Base-by-base conservation (phyloP, 2,329 filamentous ascomycete species). In the Alternaria triticimaculans region DNA sequence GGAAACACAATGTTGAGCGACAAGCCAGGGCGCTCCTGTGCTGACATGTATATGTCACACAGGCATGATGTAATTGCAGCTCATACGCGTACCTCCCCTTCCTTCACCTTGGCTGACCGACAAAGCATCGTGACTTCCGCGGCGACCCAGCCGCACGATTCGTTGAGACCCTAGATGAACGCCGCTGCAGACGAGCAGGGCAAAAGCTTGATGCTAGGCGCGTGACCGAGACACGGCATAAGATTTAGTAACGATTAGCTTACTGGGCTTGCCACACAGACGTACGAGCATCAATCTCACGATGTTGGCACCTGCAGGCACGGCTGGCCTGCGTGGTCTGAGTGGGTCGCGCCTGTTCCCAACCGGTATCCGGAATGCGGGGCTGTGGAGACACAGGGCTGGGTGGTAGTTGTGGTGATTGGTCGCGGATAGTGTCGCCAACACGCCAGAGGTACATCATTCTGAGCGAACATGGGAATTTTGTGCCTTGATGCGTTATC, bases 61-160 rank as follows among this genome's bases (percentile, higher is more conserved):
- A 46, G 45, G 37, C 49, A 60, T 67, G 65, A 68, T 60, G 60
- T 63, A 61, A 60, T 48, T 43, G 18, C 28, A 56, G 20, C 49
- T 60, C 28, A 56, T 57, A 44, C 58, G 55, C 48, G 28, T 57
- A 46, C 54, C 54, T 60, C 51, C 23, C 50, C 18, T 58, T 58
- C 54, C 41, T 44, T 21, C 50, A 44, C 15, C 63, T 58, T 65
- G 56, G 56, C 65, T 49, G 21, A 8, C 41, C n/a, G 49, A 45
- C 33, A 59, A 41, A 58, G 44, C 44, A 61, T 64, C 61, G 54
- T 66, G 55, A 53, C 53, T 58, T 61, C 53, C 56, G 51, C 53
- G 49, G 44, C 25, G 11, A 58, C 11, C 9, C 23, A 18, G 28
- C 8, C 20, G 11, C 37, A 26, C 45, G 4, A 56, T 58, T 60